Conservation (phyloP, 1,284 basidiomycete species). For the Xerocomus cyaneibrunnescens region DNA sequence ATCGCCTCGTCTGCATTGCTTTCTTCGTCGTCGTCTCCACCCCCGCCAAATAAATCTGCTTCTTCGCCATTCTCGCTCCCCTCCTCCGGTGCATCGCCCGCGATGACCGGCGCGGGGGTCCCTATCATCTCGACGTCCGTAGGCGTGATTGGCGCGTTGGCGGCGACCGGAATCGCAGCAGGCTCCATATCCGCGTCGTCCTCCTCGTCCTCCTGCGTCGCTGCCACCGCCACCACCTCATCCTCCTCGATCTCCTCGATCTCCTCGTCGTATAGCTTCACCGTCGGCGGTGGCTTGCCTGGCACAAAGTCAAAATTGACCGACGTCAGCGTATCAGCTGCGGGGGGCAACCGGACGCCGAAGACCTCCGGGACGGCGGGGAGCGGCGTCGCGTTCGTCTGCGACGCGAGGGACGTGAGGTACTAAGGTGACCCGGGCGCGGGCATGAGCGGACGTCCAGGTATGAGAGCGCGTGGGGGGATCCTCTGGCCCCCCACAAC, state of each 20-base stretch:
- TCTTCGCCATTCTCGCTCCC: slow-evolving; percentile 61
- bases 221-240: slow-evolving; percentile 30
- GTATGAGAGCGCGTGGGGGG: too few species aligned
- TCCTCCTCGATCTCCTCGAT: slow-evolving; percentile 71
- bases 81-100: slow-evolving; percentile 50
- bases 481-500: too few species aligned
- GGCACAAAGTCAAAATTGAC: slow-evolving; percentile 95
- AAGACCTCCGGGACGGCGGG: slow-evolving; percentile 95
- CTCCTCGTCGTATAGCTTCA: slow-evolving; percentile 75
- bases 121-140: slow-evolving; percentile 64
- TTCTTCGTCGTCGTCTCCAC: slow-evolving; percentile 70
- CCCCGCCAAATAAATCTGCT: slow-evolving; percentile 63
- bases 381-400: slow-evolving; percentile 87
- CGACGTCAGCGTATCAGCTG: slow-evolving; percentile 81
- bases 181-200: slow-evolving; percentile 62
- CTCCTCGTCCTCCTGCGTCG: slow-evolving; percentile 51
- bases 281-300: slow-evolving; percentile 74
- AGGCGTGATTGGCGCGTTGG: slow-evolving; percentile 43
- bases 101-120: slow-evolving; percentile 41
- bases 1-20: slow-evolving; percentile 57
- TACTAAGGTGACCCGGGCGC: slow-evolving; percentile 55
- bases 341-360: slow-evolving; percentile 85
- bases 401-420: slow-evolving; percentile 83
- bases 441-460: background rate
- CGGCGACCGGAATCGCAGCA: slow-evolving; percentile 39